Percentiles rank a stretch among this genome's conserved stretches.
Evolutionary conservation across 257 asterid genomes (phyloP).

Genomic region (Ligustrum vulgare): DNA sequence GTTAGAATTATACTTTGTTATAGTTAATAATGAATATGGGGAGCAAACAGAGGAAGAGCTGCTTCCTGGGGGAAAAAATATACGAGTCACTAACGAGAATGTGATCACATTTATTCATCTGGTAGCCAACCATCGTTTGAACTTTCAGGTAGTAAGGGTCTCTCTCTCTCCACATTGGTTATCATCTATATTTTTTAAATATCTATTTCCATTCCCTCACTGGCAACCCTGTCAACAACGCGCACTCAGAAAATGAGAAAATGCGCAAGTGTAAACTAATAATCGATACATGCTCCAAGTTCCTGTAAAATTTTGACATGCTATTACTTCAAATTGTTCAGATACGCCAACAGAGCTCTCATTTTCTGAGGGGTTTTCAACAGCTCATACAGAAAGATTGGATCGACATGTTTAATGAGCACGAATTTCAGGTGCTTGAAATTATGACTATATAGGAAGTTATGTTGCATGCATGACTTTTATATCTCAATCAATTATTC

Average conservation of each 20-base stretch:
- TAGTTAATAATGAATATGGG: slow-evolving; percentile 88
- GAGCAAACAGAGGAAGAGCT: slow-evolving; percentile 96
- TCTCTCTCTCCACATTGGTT: slow-evolving; percentile 7
- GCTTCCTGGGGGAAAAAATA: slow-evolving; percentile 80
- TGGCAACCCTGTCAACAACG: not conserved
- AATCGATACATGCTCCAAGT: slow-evolving; percentile 10
- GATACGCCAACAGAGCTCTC: slow-evolving; percentile 95
- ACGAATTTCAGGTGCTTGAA: slow-evolving; percentile 85
- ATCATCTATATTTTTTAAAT: not conserved
- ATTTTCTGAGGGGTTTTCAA: slow-evolving; percentile 91
- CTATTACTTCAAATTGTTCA: slow-evolving; percentile 32
- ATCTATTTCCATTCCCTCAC: slow-evolving; percentile 12
- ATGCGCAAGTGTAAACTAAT: not conserved
- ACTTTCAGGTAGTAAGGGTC: slow-evolving; percentile 62
- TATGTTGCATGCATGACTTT: slow-evolving; percentile 1
- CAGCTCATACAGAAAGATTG: slow-evolving; percentile 84
- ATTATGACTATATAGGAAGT: not conserved
- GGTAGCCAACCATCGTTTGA: slow-evolving; percentile 91
- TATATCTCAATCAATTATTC: not conserved
- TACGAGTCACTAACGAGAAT: slow-evolving; percentile 82
- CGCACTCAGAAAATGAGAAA: not conserved
- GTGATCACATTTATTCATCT: slow-evolving; percentile 93
- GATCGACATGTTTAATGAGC: slow-evolving; percentile 98
- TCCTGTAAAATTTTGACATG: slow-evolving; percentile 16
- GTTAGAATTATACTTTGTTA: slow-evolving; percentile 87